phyloP scores from a whole-genome alignment of 2,329 filamentous ascomycete genomes.

The Rutstroemia sydowiana region DNA sequence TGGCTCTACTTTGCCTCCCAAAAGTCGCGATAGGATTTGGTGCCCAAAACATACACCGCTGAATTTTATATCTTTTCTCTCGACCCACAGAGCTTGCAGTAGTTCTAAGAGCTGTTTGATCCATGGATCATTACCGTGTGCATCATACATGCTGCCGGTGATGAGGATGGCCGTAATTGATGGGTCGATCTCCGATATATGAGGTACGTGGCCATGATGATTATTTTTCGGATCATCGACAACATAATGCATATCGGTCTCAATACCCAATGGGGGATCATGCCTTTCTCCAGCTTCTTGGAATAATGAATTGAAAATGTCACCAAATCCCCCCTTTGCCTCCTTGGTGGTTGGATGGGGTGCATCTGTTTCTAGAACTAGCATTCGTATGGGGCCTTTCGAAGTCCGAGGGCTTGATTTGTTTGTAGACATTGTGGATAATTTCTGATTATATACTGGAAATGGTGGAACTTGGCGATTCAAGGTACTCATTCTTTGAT shows the following conservation, averaged over 20 bases:
- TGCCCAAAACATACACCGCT: conserved; percentile 90
- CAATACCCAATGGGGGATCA: conserved; percentile 45
- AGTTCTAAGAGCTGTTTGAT: conserved; percentile 67
- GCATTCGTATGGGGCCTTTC: conserved; percentile 29
- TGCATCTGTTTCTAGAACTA: conserved; percentile 53
- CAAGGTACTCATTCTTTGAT: too few species aligned
- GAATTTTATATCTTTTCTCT: conserved; percentile 54
- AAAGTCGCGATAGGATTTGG: conserved; percentile 70
- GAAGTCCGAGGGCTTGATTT: background rate
- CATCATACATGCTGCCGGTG: conserved; percentile 67
- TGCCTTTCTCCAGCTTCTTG: conserved; percentile 43
- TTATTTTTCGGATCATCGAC: conserved; percentile 31
- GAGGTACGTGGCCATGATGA: background rate
- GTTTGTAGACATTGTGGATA: background rate
- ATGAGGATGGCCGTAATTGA: conserved; percentile 73
- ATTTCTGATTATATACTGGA: too few species aligned
- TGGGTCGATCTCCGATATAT: conserved; percentile 1
- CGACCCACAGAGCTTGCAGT: conserved; percentile 48
- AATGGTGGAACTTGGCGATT: too few species aligned
- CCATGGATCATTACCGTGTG: conserved; percentile 69
- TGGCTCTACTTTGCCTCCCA: conserved; percentile 59
- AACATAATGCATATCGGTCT: conserved; percentile 48
- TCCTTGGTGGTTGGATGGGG: conserved; percentile 44
- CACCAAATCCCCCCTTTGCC: conserved; percentile 45
- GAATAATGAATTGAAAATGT: conserved; percentile 46